Evolutionary conservation across 2,329 filamentous ascomycete genomes (phyloP).

Genomic region (Thielaviopsis cerberus): DNA sequence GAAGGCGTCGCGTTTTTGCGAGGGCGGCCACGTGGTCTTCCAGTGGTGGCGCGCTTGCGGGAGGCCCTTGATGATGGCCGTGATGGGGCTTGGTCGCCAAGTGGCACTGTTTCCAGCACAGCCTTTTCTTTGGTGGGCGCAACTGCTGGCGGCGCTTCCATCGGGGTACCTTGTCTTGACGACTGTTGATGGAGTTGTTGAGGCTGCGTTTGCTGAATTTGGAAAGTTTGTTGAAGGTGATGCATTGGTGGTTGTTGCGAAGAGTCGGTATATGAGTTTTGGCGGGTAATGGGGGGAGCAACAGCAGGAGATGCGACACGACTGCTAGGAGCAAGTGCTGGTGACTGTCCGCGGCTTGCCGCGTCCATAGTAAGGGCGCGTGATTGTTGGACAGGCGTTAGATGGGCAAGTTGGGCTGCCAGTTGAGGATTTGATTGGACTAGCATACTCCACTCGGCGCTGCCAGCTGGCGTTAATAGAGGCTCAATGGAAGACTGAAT

Average conservation of each 20-base stretch:
- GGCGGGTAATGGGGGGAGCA: background rate
- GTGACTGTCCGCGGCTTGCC: background rate
- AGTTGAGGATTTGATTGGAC: slow-evolving; percentile 49
- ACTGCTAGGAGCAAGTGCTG: background rate
- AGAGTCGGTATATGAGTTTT: background rate
- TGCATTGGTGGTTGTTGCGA: background rate
- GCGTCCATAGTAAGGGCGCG: slow-evolving; percentile 2
- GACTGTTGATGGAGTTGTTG: background rate
- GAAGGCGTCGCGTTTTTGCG: slow-evolving; percentile 28
- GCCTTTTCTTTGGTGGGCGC: background rate
- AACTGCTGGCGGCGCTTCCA: background rate
- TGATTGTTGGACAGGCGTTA: background rate
- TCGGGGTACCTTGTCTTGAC: slow-evolving; percentile 3
- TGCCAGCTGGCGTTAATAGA: slow-evolving; percentile 36
- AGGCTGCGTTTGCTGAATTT: background rate
- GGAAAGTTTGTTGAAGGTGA: background rate
- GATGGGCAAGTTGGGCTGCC: slow-evolving; percentile 14
- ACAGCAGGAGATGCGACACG: slow-evolving; percentile 1
- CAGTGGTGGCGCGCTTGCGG: slow-evolving; percentile 29
- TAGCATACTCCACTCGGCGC: slow-evolving; percentile 61
- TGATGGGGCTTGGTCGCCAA: slow-evolving; percentile 22
- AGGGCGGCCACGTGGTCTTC: slow-evolving; percentile 36
- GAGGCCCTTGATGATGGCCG: slow-evolving; percentile 43
- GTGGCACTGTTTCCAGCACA: slow-evolving; percentile 8
- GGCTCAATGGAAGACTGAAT: slow-evolving; percentile 16